Base-by-base conservation (phyloP, 23 red algal species). In the Cyanidioschyzon merolae region DNA sequence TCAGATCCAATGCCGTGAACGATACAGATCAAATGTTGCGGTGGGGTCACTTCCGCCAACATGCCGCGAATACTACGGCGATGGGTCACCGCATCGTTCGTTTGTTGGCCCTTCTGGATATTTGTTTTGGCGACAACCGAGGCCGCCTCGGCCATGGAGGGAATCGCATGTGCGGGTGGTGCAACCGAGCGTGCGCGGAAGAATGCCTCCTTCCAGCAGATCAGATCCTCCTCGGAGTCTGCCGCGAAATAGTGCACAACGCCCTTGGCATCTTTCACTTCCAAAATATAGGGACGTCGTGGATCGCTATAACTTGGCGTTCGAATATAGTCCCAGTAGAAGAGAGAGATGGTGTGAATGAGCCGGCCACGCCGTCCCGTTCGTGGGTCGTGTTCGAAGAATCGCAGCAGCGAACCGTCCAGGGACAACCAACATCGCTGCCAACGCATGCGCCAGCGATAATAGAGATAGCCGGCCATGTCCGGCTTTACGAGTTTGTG, bases 1-100 rank as follows among this genome's bases (percentile, higher is more conserved):
- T 39, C 57, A 37, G 86, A 84, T n/a, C 90, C 90, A 41, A 93
- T 85, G 27, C 90, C 90, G 59, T 95, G 90, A 37, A 95, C 90
- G 32, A 95, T 79, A 39, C 86, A 89, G 3, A 95, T 58, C 59
- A 95, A 77, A 41, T 87, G 86, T 58, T 86, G 67, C 17, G 63
- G 63, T 3, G 63, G 63, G 30, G 63, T 71, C n/a, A 71, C 63
- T 27, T 71, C 63, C 21, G 63, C 63, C 21, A 32, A 12, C 29
- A 27, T 27, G 7, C 63, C 63, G 3, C 32, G 63, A 7, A 71
- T 71, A 27, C 63, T 71, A 7, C 32, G 63, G 7, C 63, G 63
- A 71, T 71, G 32, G 12, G 63, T 32, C 7, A 32, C 63, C 3
- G 63, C 12, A 27, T 7, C 32, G 29, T 15, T 32, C 7, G 12